These are phyloP conservation scores for Steccherinum ochraceum DNA, from an alignment of 768 basidiomycete genomes.

Conservation along the genomic window DNA sequence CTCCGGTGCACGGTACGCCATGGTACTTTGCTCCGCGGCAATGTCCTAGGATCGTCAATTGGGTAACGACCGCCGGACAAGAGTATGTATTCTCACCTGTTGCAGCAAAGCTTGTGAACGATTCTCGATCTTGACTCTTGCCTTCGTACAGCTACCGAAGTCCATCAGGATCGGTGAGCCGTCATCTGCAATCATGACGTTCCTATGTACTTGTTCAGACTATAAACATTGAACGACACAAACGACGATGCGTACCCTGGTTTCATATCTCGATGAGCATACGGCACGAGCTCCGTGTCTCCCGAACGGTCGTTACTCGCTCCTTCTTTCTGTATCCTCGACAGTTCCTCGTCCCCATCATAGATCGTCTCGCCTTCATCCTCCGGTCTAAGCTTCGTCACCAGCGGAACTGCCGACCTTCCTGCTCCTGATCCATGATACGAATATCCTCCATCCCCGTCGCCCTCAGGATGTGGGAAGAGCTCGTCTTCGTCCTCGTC, in stretches of 20 bases:
- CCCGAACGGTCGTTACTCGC: constrained; percentile 31
- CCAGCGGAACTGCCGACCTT: constrained; percentile 43
- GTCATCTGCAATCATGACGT: constrained; percentile 95
- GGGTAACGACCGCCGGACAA: not conserved
- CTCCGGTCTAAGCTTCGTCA: constrained; percentile 40
- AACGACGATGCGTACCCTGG: constrained; percentile 59
- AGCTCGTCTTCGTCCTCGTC: constrained; percentile 44
- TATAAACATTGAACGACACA: constrained; percentile 3
- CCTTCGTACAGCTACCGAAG: constrained; percentile 88
- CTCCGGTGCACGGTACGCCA: constrained; percentile 98
- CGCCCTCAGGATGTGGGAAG: constrained; percentile 71
- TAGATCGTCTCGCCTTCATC: constrained; percentile 63
- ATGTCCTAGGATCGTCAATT: constrained; percentile 52
- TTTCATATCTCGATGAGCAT: constrained; percentile 95
- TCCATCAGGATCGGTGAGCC: constrained; percentile 95
- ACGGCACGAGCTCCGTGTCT: constrained; percentile 64
- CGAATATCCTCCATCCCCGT: constrained; percentile 68
- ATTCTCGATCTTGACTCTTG: constrained; percentile 74
- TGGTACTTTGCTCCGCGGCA: constrained; percentile 95
- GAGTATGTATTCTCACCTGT: constrained; percentile 39
- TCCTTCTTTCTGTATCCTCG: constrained; percentile 33
- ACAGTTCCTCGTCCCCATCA: constrained; percentile 72
- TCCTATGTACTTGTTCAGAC: constrained; percentile 39
- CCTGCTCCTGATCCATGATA: constrained; percentile 35
- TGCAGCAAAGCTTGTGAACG: constrained; percentile 84